Evolutionary conservation across 805 yeast genomes (phyloP).

Genomic region (Candida broadrunensis): DNA sequence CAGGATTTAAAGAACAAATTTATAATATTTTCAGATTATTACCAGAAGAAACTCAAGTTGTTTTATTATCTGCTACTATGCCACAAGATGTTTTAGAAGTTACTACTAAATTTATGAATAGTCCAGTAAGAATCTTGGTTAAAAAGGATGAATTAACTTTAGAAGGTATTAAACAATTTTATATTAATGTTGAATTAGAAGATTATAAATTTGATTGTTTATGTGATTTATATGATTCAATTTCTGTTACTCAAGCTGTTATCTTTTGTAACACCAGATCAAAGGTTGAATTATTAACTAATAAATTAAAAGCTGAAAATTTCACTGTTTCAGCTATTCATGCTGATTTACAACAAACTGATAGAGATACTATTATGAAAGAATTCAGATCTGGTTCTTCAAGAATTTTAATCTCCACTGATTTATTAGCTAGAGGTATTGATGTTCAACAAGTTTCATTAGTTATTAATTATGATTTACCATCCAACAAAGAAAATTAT

Average conservation of each 20-base stretch:
- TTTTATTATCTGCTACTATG: constrained; percentile 91
- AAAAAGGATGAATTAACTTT: constrained; percentile 93
- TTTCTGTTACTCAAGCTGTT: constrained; percentile 95
- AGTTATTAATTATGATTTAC: constrained; percentile 92
- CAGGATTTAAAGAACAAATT: constrained; percentile 94
- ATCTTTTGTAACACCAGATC: constrained; percentile 95
- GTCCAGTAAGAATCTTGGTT: constrained; percentile 91
- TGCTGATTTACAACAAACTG: constrained; percentile 91
- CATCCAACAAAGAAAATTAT: constrained; percentile 87
- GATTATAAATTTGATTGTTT: constrained; percentile 93
- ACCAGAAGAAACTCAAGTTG: constrained; percentile 90
- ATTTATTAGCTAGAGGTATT: constrained; percentile 96
- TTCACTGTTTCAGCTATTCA: constrained; percentile 95
- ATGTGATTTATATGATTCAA: constrained; percentile 91
- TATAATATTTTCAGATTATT: constrained; percentile 87
- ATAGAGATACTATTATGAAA: constrained; percentile 91
- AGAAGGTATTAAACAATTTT: constrained; percentile 94
- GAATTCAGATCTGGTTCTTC: constrained; percentile 95
- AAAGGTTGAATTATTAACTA: constrained; percentile 87
- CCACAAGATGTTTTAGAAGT: constrained; percentile 89
- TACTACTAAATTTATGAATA: constrained; percentile 89
- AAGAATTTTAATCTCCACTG: constrained; percentile 88
- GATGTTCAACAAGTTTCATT: constrained; percentile 97
- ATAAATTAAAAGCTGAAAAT: constrained; percentile 69
- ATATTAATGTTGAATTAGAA: constrained; percentile 87